phyloP scores from a whole-genome alignment of 208 protist species.

The Leishmania arabica region DNA sequence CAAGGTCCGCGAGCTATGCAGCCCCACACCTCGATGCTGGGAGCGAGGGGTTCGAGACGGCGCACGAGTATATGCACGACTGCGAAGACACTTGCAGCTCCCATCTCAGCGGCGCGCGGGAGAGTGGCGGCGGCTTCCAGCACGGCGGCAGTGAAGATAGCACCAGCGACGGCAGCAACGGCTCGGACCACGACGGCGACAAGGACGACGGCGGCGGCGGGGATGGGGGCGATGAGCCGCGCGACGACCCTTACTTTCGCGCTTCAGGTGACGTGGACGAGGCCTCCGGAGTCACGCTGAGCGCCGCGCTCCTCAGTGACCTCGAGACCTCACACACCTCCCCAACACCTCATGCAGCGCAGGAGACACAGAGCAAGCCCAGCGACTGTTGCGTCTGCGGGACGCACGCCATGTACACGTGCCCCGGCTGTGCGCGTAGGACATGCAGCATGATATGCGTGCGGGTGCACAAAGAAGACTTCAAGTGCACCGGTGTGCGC shows the following conservation, averaged over 20 bases:
- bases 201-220: not conserved
- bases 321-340: slow-evolving; percentile 11
- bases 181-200: not conserved
- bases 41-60: not conserved
- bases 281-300: slow-evolving; percentile 8
- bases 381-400: slow-evolving; percentile 72
- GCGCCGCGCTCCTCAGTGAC: slow-evolving; percentile 39
- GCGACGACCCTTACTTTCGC: not conserved
- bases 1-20: not conserved
- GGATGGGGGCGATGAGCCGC: not conserved
- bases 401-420: slow-evolving; percentile 62
- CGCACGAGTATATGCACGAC: not conserved
- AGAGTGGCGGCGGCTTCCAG: not conserved
- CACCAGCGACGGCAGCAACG: slow-evolving; percentile 3
- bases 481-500: slow-evolving; percentile 59
- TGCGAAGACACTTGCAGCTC: not conserved
- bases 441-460: slow-evolving; percentile 86
- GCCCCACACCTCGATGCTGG: not conserved
- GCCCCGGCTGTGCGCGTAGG: slow-evolving; percentile 65
- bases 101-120: not conserved
- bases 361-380: not conserved
- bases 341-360: not conserved
- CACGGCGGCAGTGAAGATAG: not conserved
- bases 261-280: not conserved
- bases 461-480: slow-evolving; percentile 70